phyloP scores from a whole-genome alignment of 108 stramenopile genomes.

The Bacterosira constricta region DNA sequence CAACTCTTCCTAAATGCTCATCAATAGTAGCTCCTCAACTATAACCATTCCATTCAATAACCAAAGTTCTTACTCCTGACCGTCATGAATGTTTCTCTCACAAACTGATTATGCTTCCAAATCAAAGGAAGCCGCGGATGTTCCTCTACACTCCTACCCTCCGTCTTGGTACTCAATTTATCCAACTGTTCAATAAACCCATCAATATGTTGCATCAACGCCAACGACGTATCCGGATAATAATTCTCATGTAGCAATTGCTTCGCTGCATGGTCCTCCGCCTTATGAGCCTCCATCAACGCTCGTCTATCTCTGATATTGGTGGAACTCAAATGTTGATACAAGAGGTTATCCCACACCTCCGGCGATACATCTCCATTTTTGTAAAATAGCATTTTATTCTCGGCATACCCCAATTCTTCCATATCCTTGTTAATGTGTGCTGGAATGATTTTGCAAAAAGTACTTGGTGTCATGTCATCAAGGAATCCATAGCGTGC shows the following conservation, averaged over 20 bases:
- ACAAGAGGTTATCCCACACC: constrained; percentile 64
- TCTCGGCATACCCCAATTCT: constrained; percentile 57
- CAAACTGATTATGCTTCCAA: constrained; percentile 53
- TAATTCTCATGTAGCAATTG: constrained; percentile 49
- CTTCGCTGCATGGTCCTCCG: constrained; percentile 43
- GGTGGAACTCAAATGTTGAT: constrained; percentile 24
- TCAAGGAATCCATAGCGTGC: constrained; percentile 68
- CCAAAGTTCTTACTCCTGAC: constrained; percentile 31
- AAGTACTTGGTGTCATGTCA: constrained; percentile 46
- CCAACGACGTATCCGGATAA: constrained; percentile 38
- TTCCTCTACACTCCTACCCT: constrained; percentile 14
- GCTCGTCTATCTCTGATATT: constrained; percentile 29
- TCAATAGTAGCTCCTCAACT: too few relatives aligned
- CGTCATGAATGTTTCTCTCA: constrained; percentile 45
- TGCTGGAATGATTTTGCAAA: constrained; percentile 63
- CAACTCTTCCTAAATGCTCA: too few relatives aligned
- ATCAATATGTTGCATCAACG: constrained; percentile 61
- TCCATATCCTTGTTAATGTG: constrained; percentile 48
- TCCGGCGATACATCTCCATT: constrained; percentile 61
- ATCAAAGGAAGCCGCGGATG: constrained; percentile 52
- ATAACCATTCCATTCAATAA: too few relatives aligned
- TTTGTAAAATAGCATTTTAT: constrained; percentile 59
- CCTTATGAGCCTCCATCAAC: constrained; percentile 54
- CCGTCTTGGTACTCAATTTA: constrained; percentile 32
- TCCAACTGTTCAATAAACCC: constrained; percentile 42